Conservation (phyloP, 1,284 basidiomycete species). For the Cryptococcus neoformans region DNA sequence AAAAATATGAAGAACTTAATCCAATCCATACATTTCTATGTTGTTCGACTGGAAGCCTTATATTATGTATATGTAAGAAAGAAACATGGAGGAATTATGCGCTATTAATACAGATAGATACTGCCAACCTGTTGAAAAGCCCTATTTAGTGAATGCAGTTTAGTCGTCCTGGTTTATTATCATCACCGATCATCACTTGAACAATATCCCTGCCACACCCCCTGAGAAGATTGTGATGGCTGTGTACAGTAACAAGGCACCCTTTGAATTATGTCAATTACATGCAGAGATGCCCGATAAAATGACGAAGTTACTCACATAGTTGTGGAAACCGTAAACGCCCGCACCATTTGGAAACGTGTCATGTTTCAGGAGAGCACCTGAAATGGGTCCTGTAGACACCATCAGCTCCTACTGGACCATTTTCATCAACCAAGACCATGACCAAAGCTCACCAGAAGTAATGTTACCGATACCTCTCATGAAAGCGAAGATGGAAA, state of each 20-base stretch:
- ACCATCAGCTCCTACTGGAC: no score
- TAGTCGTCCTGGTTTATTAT: no score
- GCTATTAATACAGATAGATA: no score
- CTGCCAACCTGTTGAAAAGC: no score
- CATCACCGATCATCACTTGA: not conserved
- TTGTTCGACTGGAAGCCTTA: no score
- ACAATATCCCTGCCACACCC: slow-evolving; percentile 9
- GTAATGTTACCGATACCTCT: slow-evolving; percentile 47
- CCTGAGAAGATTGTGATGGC: slow-evolving; percentile 16
- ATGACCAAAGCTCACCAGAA: slow-evolving; percentile 23
- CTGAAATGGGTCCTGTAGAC: slow-evolving; percentile 31
- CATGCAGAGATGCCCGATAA: not conserved
- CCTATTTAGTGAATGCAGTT: no score
- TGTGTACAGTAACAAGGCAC: slow-evolving; percentile 15
- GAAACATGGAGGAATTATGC: no score
- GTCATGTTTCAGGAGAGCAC: slow-evolving; percentile 28
- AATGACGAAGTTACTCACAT: slow-evolving; percentile 19
- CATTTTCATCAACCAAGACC: not conserved
- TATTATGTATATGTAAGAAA: no score
- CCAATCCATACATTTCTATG: no score
- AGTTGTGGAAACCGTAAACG: slow-evolving; percentile 42
- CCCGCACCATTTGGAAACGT: slow-evolving; percentile 28
- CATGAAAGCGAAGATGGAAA: slow-evolving; percentile 42
- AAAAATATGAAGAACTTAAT: no score
- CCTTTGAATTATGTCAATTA: slow-evolving; percentile 1